phyloP scores from a whole-genome alignment of 2,329 filamentous ascomycete genomes.

The Metarhizium rileyi region DNA sequence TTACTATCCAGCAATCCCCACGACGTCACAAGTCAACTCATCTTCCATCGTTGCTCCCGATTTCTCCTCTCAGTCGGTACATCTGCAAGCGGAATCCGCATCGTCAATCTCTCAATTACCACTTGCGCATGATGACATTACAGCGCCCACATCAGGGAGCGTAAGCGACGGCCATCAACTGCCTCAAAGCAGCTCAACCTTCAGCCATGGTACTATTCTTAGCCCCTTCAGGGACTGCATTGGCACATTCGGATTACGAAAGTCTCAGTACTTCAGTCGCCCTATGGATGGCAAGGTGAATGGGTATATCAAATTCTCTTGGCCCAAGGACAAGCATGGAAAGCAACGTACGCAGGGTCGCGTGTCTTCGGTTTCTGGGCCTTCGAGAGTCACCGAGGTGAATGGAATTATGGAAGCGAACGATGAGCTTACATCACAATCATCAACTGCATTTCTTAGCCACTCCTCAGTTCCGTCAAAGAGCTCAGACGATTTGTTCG shows the following conservation, averaged over 20 bases:
- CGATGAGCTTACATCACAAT: background rate
- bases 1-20: conserved; percentile 15
- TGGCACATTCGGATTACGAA: conserved; percentile 17
- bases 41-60: background rate
- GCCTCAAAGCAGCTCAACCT: conserved; percentile 3
- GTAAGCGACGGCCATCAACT: background rate
- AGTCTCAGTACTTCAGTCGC: conserved; percentile 17
- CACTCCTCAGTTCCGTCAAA: background rate
- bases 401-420: background rate
- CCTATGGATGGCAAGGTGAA: conserved; percentile 26
- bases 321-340: conserved; percentile 15
- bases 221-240: conserved; percentile 25
- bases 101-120: background rate
- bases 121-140: background rate
- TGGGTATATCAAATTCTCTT: conserved; percentile 29
- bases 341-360: background rate
- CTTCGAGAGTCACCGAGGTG: conserved; percentile 3
- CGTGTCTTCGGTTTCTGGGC: background rate
- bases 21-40: conserved; percentile 11
- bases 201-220: conserved; percentile 8
- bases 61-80: background rate
- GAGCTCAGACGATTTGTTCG: background rate
- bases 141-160: background rate
- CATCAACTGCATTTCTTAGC: background rate
- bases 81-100: background rate